Evolutionary conservation across 2,329 filamentous ascomycete genomes (phyloP).

Genomic region (Diaporthe vexans): DNA sequence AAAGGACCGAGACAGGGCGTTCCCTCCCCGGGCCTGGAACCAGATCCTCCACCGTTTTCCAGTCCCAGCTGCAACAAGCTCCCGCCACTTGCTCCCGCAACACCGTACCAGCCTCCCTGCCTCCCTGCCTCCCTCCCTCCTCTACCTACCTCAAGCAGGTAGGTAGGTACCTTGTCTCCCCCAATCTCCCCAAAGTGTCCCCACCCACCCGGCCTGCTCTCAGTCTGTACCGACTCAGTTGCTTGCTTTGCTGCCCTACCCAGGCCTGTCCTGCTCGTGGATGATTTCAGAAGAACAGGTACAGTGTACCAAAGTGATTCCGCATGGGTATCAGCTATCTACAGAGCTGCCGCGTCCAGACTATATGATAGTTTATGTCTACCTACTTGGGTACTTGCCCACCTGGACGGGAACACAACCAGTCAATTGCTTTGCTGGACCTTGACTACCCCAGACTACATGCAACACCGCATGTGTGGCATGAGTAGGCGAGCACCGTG

Average conservation of each 20-base stretch:
- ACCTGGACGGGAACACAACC: neutral
- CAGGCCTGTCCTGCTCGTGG: neutral
- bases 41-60: constrained; percentile 16
- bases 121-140: neutral
- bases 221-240: neutral
- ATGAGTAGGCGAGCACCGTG: constrained; percentile 27
- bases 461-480: constrained; percentile 7
- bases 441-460: neutral
- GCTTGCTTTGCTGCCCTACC: neutral
- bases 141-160: neutral
- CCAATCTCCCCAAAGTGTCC: neutral
- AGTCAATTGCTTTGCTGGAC: neutral
- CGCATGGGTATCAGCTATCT: neutral
- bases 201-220: constrained; percentile 1
- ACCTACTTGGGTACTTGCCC: neutral
- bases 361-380: neutral
- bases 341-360: too few relatives aligned
- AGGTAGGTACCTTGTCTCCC: neutral
- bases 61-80: constrained; percentile 11
- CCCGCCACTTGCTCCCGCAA: too few relatives aligned
- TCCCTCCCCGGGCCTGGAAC: constrained; percentile 6
- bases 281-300: neutral
- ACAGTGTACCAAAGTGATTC: too few relatives aligned
- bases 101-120: neutral
- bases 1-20: neutral